phyloP scores from a whole-genome alignment of 768 basidiomycete species.

The Boletus rufocinnamomeus region DNA sequence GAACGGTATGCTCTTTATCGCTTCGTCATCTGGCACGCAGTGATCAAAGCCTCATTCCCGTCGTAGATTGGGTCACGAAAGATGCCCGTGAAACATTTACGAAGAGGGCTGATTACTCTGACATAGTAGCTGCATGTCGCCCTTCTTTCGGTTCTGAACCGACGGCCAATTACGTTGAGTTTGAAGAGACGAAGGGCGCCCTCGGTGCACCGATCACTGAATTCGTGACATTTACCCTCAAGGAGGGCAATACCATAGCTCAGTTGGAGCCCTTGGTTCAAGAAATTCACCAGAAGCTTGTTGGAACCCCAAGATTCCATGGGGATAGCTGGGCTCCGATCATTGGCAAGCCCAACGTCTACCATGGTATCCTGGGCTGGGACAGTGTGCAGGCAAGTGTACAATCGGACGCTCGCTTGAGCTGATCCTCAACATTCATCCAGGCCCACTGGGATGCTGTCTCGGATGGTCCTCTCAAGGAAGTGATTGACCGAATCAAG shows the following conservation, averaged over 20 bases:
- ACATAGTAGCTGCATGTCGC: slow-evolving; percentile 1
- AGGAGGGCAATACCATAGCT: slow-evolving; percentile 22
- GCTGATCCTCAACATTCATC: neutral
- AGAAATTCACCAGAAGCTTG: slow-evolving; percentile 24
- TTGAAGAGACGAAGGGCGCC: slow-evolving; percentile 21
- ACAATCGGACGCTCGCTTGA: neutral
- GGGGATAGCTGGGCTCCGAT: slow-evolving; percentile 34
- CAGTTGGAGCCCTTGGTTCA: slow-evolving; percentile 26
- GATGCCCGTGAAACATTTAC: slow-evolving; percentile 17
- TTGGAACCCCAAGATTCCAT: slow-evolving; percentile 25
- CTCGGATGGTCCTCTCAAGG: slow-evolving; percentile 28
- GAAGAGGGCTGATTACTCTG: slow-evolving; percentile 10
- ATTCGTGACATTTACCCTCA: slow-evolving; percentile 37
- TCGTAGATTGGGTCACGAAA: slow-evolving; percentile 31
- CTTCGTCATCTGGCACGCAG: neutral
- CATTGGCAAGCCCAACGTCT: slow-evolving; percentile 19
- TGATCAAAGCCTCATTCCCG: slow-evolving; percentile 10
- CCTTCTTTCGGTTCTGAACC: slow-evolving; percentile 23
- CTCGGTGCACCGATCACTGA: slow-evolving; percentile 34
- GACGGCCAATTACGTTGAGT: slow-evolving; percentile 21
- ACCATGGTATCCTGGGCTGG: slow-evolving; percentile 40
- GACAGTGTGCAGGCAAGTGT: slow-evolving; percentile 35
- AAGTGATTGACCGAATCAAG: slow-evolving; percentile 29
- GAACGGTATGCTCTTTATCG: slow-evolving; percentile 12
- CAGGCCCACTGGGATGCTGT: slow-evolving; percentile 41